A percentile compares a stretch with the other conserved stretches of the same genome.
These are phyloP conservation scores for Lycium barbarum DNA, from an alignment of 257 asterid species.

Conservation along the genomic window DNA sequence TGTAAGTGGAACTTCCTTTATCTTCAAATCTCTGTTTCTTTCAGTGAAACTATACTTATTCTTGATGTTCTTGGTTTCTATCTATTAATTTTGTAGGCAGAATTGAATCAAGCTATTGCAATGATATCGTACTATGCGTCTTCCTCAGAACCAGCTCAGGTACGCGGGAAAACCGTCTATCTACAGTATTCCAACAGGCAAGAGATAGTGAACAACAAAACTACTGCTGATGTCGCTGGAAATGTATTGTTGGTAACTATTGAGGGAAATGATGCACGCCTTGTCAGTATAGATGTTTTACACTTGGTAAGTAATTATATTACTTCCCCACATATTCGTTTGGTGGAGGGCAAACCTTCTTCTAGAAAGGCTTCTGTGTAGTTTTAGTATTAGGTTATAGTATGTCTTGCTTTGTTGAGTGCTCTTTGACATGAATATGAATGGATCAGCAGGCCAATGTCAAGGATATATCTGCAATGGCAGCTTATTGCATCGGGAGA, in stretches of 20 bases:
- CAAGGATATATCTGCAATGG: slow-evolving; percentile 98
- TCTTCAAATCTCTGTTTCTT: slow-evolving; percentile 1
- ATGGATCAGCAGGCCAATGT: slow-evolving; percentile 99
- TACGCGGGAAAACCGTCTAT: slow-evolving; percentile 99
- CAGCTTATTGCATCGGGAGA: slow-evolving; percentile 98
- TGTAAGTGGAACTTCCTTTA: slow-evolving; percentile 53
- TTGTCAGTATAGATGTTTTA: slow-evolving; percentile 97
- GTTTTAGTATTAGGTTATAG: slow-evolving; percentile 53
- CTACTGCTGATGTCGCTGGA: slow-evolving; percentile 99
- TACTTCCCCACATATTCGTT: not conserved
- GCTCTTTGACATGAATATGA: slow-evolving; percentile 84
- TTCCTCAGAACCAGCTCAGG: slow-evolving; percentile 99
- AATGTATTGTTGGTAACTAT: slow-evolving; percentile 94
- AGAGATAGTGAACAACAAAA: slow-evolving; percentile 99
- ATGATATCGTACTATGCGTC: slow-evolving; percentile 99
- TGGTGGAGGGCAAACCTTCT: not conserved
- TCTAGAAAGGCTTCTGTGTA: slow-evolving; percentile 7
- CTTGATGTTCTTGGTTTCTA: slow-evolving; percentile 24
- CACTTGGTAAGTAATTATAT: slow-evolving; percentile 79
- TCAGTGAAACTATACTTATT: slow-evolving; percentile 10
- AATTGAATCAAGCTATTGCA: slow-evolving; percentile 94
- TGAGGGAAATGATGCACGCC: slow-evolving; percentile 97
- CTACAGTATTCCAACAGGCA: slow-evolving; percentile 99
- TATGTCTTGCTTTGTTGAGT: slow-evolving; percentile 60
- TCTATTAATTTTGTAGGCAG: slow-evolving; percentile 59